These are phyloP conservation scores for Cladosporium cucumerinum DNA, from an alignment of 2,329 filamentous ascomycete genomes.

Conservation along the genomic window DNA sequence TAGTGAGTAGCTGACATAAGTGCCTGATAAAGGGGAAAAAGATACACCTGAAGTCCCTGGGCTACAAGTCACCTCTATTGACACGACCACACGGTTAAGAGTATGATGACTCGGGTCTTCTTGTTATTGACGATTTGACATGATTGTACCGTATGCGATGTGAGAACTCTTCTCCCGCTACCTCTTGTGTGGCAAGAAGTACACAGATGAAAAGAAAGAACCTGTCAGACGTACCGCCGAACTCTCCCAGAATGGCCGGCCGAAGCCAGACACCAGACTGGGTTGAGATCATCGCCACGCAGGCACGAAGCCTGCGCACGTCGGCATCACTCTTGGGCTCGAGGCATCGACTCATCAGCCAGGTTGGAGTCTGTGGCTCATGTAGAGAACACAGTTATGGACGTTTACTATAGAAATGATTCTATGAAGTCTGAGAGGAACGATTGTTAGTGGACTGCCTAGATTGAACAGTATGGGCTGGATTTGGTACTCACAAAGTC, in stretches of 20 bases:
- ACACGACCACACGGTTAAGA: too few relatives aligned
- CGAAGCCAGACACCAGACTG: constrained; percentile 33
- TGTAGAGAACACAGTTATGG: constrained; percentile 22
- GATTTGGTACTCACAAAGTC: constrained; percentile 14
- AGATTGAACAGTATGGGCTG: not conserved
- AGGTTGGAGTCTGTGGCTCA: constrained; percentile 32
- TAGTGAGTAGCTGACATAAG: too few relatives aligned
- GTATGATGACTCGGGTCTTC: too few relatives aligned
- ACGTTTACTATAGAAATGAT: constrained; percentile 23
- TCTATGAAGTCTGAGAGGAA: constrained; percentile 19
- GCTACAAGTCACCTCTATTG: too few relatives aligned
- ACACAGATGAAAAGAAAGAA: constrained; percentile 28
- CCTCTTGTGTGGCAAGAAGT: not conserved
- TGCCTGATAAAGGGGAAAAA: too few relatives aligned
- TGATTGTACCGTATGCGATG: too few relatives aligned
- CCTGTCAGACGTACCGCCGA: constrained; percentile 36
- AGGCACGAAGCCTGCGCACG: constrained; percentile 21
- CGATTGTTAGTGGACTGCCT: not conserved
- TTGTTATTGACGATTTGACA: too few relatives aligned
- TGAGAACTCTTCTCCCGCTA: constrained; percentile 11
- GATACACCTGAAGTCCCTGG: too few relatives aligned
- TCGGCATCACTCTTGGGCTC: constrained; percentile 36
- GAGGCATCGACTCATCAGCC: constrained; percentile 36
- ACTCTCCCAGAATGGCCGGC: constrained; percentile 33
- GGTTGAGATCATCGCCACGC: constrained; percentile 36